Percentiles rank a stretch among this genome's conserved stretches.
Conservation (phyloP, 2,329 filamentous ascomycete genomes). For the Aspergillus calidoustus region DNA sequence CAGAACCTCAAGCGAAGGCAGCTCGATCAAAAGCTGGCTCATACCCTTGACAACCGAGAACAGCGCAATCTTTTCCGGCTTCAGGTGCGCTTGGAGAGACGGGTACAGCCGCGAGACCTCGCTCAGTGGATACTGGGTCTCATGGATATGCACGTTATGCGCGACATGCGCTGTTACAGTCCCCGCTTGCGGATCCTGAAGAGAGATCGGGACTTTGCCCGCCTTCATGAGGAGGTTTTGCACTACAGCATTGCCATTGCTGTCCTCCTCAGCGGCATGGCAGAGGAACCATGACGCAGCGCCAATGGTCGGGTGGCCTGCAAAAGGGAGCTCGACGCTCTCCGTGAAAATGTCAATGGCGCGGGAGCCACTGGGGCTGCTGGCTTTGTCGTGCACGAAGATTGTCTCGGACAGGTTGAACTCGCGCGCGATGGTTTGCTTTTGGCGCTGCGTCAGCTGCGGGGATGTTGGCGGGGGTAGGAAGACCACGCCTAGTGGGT, state of each 20-base stretch:
- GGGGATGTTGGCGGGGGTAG: constrained; percentile 40
- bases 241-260: constrained; percentile 12
- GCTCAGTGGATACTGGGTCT: constrained; percentile 26
- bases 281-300: constrained; percentile 54
- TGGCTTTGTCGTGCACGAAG: constrained; percentile 50
- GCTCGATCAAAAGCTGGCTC: constrained; percentile 66
- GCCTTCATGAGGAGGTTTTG: constrained; percentile 59
- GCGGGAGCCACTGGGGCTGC: constrained; percentile 22
- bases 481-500: constrained; percentile 61
- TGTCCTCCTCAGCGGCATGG: constrained; percentile 24
- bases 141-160: constrained; percentile 43
- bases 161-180: constrained; percentile 39
- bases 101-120: constrained; percentile 35
- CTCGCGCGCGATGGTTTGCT: constrained; percentile 59
- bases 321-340: constrained; percentile 58
- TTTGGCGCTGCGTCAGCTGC: constrained; percentile 50
- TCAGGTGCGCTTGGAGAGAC: constrained; percentile 28
- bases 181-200: constrained; percentile 8
- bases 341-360: constrained; percentile 60
- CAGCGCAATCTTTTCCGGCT: constrained; percentile 28
- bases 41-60: constrained; percentile 49
- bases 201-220: constrained; percentile 57
- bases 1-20: constrained; percentile 65
- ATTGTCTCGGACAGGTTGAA: constrained; percentile 65
- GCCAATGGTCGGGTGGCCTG: constrained; percentile 63